phyloP scores from a whole-genome alignment of 176 grass and related monocot genomes.

The Ampelocalamus luodianensis region DNA sequence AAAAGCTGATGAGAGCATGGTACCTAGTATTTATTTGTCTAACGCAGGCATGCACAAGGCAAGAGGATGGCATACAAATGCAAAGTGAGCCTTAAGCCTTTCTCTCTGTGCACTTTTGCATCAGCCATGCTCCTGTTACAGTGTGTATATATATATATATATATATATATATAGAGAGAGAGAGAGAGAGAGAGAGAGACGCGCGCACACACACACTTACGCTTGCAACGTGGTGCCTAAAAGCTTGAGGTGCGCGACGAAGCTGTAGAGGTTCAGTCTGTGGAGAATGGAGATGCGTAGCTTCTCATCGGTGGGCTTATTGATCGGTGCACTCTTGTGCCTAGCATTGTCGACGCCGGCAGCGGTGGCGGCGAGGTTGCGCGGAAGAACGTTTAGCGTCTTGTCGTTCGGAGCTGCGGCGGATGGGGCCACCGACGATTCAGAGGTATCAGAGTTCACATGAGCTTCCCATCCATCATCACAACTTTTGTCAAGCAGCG shows the following conservation, averaged over 20 bases:
- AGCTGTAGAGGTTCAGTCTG: not conserved
- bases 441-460: slow-evolving; percentile 54
- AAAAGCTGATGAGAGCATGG: slow-evolving; percentile 40
- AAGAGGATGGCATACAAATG: not conserved
- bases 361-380: not conserved
- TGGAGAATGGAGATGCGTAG: slow-evolving; percentile 6
- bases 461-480: not conserved
- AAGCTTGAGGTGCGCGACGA: not conserved
- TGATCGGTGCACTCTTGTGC: slow-evolving; percentile 16
- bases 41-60: slow-evolving; percentile 16
- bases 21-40: slow-evolving; percentile 18
- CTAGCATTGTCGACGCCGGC: not conserved
- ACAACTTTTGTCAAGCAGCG: too few relatives aligned
- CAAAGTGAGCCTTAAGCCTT: not conserved
- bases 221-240: not conserved
- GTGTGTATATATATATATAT: too few relatives aligned
- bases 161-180: too few relatives aligned
- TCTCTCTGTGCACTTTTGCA: not conserved
- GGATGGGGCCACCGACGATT: slow-evolving; percentile 64
- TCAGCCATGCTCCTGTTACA: not conserved
- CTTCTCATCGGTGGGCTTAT: not conserved
- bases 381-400: slow-evolving; percentile 52
- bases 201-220: too few relatives aligned
- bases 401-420: slow-evolving; percentile 66
- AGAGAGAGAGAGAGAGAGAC: too few relatives aligned